These are phyloP conservation scores for Colletotrichum sp. DNA, from an alignment of 2,329 filamentous ascomycete species.

Conservation along the genomic window DNA sequence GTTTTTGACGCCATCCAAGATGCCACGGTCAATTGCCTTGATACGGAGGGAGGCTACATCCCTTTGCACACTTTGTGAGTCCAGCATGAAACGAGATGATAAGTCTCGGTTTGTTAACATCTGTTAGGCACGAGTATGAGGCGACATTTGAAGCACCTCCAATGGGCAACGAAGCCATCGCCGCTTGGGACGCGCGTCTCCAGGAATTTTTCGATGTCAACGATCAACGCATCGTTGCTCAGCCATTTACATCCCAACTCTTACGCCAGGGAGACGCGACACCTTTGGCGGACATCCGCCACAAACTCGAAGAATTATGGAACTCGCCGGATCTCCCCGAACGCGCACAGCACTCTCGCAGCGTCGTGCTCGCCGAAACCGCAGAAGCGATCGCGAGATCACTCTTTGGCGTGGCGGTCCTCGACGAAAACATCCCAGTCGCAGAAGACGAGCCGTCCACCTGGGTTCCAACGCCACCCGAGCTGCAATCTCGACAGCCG, in stretches of 20 bases:
- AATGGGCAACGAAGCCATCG: background rate
- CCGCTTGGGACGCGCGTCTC: conserved; percentile 17
- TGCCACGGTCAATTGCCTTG: conserved; percentile 2
- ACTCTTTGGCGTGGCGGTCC: conserved; percentile 11
- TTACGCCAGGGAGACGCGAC: background rate
- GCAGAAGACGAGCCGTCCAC: background rate
- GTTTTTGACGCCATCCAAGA: conserved; percentile 10
- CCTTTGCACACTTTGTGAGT: conserved; percentile 17
- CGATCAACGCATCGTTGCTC: conserved; percentile 12
- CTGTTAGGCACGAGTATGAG: conserved; percentile 18
- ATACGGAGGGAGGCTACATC: conserved; percentile 7
- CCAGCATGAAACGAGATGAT: background rate
- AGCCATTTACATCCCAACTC: background rate
- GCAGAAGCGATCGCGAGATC: conserved; percentile 18
- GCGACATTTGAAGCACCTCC: conserved; percentile 19
- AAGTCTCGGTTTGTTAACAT: background rate
- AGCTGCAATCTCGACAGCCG: background rate
- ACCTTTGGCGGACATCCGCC: conserved; percentile 5
- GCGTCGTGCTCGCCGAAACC: conserved; percentile 17
- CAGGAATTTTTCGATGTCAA: background rate
- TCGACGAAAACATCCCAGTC: conserved; percentile 8
- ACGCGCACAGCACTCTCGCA: conserved; percentile 5
- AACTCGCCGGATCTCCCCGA: background rate
- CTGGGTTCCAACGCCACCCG: conserved; percentile 12
- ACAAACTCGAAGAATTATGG: conserved; percentile 14